These are phyloP conservation scores for Mucor ambiguus DNA, from an alignment of 371 early-diverging fungal genomes.

Conservation along the genomic window DNA sequence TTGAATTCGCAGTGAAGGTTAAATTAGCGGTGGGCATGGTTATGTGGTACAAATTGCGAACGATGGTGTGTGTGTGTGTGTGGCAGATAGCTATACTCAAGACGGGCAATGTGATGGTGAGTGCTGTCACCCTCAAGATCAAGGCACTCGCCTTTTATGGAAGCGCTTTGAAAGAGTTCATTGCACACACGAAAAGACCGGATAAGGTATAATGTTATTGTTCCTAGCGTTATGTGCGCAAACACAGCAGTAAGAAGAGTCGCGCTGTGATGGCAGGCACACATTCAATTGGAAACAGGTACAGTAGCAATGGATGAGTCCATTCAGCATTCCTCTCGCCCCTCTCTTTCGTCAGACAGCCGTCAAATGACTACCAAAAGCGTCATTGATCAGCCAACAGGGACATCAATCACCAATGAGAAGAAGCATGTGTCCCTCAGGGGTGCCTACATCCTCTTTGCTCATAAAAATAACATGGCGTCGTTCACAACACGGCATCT, in stretches of 20 bases:
- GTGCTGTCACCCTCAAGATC: neutral
- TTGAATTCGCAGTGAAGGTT: neutral
- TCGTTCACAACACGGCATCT: neutral
- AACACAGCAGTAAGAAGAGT: neutral
- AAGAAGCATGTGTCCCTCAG: neutral
- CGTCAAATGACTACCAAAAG: conserved; percentile 1
- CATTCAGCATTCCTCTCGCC: neutral
- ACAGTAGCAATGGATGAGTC: neutral
- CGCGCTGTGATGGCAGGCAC: neutral
- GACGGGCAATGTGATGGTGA: neutral
- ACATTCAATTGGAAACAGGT: neutral
- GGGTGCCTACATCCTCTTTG: neutral
- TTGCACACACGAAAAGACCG: neutral
- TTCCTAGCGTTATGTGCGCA: neutral
- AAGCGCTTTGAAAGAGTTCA: neutral
- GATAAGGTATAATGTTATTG: neutral
- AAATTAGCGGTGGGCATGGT: neutral
- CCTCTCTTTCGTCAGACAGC: neutral
- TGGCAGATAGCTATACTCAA: neutral
- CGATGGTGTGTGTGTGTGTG: neutral
- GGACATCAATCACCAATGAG: neutral
- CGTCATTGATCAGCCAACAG: neutral
- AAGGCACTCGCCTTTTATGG: neutral
- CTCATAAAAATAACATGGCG: neutral
- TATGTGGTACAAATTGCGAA: neutral